A percentile compares a stretch with the other conserved stretches of the same genome.
phyloP scores from a whole-genome alignment of 116 monocot species.

The Zostera marina region DNA sequence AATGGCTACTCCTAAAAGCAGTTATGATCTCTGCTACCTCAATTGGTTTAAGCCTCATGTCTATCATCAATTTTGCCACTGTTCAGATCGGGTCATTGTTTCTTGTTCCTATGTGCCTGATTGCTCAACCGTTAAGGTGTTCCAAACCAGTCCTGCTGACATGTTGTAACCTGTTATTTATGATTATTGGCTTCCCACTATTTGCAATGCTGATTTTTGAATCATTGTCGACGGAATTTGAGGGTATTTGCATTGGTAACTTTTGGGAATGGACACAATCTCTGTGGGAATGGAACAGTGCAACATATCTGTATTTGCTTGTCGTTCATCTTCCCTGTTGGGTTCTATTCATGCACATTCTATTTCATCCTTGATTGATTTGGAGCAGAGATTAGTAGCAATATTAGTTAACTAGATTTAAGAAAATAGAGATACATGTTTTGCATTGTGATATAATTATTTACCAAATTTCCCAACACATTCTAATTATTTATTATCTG shows the following conservation, averaged over 20 bases:
- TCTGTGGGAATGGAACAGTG: constrained; percentile 79
- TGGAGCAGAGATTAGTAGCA: not conserved
- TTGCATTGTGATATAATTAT: too few relatives aligned
- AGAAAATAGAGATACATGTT: too few relatives aligned
- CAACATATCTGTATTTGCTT: constrained; percentile 62
- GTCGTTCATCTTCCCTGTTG: constrained; percentile 83
- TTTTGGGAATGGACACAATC: constrained; percentile 59
- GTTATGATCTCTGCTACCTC: constrained; percentile 32
- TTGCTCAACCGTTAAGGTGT: constrained; percentile 42
- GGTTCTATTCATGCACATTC: constrained; percentile 52
- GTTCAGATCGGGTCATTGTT: constrained; percentile 68
- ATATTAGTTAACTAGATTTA: too few relatives aligned
- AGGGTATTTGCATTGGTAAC: constrained; percentile 14
- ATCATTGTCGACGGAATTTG: constrained; percentile 20
- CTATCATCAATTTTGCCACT: constrained; percentile 73
- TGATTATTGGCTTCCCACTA: constrained; percentile 43
- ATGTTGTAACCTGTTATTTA: constrained; percentile 22
- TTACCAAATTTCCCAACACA: too few relatives aligned
- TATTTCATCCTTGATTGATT: constrained; percentile 42
- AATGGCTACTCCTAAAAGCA: constrained; percentile 57
- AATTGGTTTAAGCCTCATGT: constrained; percentile 68
- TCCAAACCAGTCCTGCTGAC: constrained; percentile 4
- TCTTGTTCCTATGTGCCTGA: constrained; percentile 60
- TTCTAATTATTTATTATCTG: too few relatives aligned
- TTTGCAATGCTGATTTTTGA: constrained; percentile 26